Conservation (phyloP, 1,139 yeast genomes). For the Tardiomyces digboiensis region DNA sequence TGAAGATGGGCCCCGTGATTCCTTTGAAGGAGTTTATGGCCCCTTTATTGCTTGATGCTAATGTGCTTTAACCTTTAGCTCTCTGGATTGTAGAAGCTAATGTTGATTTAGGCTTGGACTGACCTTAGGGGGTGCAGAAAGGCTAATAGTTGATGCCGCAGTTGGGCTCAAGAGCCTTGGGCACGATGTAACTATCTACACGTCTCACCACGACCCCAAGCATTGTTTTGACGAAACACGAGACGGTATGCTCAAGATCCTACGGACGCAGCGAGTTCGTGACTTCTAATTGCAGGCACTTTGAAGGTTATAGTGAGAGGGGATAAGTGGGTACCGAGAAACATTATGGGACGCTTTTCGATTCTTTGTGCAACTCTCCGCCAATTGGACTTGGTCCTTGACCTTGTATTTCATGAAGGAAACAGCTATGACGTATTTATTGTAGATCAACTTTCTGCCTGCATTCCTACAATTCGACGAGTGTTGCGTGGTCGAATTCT, state of each 20-base stretch:
- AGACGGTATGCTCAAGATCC: constrained; percentile 17
- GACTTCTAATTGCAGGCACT: constrained; percentile 12
- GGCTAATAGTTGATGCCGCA: constrained; percentile 93
- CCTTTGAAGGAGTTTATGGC: too few relatives aligned
- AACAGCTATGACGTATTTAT: constrained; percentile 57
- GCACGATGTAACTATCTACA: constrained; percentile 59
- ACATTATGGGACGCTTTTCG: constrained; percentile 53
- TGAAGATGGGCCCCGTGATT: too few relatives aligned
- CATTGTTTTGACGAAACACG: constrained; percentile 92
- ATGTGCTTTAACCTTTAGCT: too few relatives aligned
- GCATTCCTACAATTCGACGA: constrained; percentile 63
- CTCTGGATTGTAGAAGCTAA: too few relatives aligned
- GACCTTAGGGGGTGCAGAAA: constrained; percentile 62
- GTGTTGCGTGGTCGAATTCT: constrained; percentile 38
- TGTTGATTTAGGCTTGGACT: too few relatives aligned
- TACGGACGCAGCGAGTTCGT: not conserved
- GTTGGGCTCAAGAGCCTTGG: constrained; percentile 68
- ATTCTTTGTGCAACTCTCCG: constrained; percentile 79
- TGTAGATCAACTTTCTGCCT: constrained; percentile 82
- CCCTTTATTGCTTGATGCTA: too few relatives aligned
- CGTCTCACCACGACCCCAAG: constrained; percentile 78
- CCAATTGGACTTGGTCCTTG: constrained; percentile 58
- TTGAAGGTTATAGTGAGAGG: constrained; percentile 68
- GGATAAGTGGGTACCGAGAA: constrained; percentile 64
- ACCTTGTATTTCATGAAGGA: constrained; percentile 35